Percentiles rank a stretch among this genome's conserved stretches.
Conservation (phyloP, 257 asterid species). For the Salvia hispanica region DNA sequence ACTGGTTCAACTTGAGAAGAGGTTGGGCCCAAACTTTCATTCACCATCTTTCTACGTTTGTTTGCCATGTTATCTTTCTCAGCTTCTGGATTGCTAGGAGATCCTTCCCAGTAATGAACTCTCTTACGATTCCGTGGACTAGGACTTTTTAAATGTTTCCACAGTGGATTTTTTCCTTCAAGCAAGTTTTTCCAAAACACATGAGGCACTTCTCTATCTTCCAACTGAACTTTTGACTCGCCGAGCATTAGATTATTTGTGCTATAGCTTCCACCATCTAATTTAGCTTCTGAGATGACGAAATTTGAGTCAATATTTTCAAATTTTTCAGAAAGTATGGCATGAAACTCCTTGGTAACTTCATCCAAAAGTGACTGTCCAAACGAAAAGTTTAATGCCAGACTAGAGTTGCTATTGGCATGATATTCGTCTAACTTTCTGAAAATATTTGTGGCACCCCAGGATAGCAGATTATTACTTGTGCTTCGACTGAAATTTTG, state of each 20-base stretch:
- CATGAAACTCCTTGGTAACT: conserved; percentile 57
- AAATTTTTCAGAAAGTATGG: conserved; percentile 46
- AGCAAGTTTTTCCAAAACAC: conserved; percentile 75
- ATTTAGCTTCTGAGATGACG: conserved; percentile 60
- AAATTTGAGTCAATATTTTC: conserved; percentile 30
- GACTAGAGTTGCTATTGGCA: conserved; percentile 40
- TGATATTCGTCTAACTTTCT: conserved; percentile 70
- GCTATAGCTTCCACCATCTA: conserved; percentile 52
- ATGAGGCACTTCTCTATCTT: conserved; percentile 59
- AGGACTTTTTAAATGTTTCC: conserved; percentile 58
- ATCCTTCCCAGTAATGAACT: conserved; percentile 49
- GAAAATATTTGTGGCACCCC: conserved; percentile 83
- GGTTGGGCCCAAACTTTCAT: conserved; percentile 40
- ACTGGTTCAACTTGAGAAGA: conserved; percentile 38
- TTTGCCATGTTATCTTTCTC: conserved; percentile 49
- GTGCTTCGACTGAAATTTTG: conserved; percentile 50
- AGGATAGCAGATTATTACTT: conserved; percentile 59
- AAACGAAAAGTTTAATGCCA: conserved; percentile 41
- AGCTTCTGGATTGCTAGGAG: conserved; percentile 34
- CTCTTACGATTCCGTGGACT: conserved; percentile 74
- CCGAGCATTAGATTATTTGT: conserved; percentile 55
- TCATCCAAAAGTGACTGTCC: conserved; percentile 51
- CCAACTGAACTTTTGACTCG: conserved; percentile 53
- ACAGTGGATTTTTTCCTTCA: conserved; percentile 57
- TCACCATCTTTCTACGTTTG: conserved; percentile 58